These are phyloP conservation scores for Strobilomyces echinocephalus DNA, from an alignment of 768 basidiomycete species.

Conservation along the genomic window DNA sequence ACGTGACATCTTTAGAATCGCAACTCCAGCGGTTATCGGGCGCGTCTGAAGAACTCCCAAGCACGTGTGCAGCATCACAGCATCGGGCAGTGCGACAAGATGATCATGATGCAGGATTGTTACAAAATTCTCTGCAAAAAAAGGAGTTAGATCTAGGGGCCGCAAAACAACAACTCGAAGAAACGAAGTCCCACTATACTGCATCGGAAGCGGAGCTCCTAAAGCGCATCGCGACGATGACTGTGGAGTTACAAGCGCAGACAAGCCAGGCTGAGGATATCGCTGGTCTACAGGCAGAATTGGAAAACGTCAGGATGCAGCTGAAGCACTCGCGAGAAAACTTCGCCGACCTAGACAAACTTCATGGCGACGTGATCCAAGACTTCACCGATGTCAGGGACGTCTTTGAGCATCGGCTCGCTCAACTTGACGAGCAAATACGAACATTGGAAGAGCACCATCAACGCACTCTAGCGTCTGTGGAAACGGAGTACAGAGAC, in stretches of 20 bases:
- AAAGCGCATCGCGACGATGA: slow-evolving; percentile 26
- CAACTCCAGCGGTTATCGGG: slow-evolving; percentile 12
- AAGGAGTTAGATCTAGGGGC: slow-evolving; percentile 33
- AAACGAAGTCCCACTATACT: slow-evolving; percentile 33
- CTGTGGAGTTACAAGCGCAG: slow-evolving; percentile 11
- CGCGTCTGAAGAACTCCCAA: neutral
- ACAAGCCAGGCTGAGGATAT: slow-evolving; percentile 16
- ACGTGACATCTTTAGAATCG: slow-evolving; percentile 14
- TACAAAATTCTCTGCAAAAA: slow-evolving; percentile 37
- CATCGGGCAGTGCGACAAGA: neutral
- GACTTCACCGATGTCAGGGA: slow-evolving; percentile 24
- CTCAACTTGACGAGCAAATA: slow-evolving; percentile 20
- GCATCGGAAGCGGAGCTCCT: slow-evolving; percentile 29
- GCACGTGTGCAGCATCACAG: neutral
- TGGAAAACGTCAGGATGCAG: slow-evolving; percentile 23
- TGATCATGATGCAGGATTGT: slow-evolving; percentile 29
- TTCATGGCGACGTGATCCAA: slow-evolving; percentile 21
- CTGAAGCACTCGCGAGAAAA: slow-evolving; percentile 20
- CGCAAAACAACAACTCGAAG: slow-evolving; percentile 31
- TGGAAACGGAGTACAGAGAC: slow-evolving; percentile 32
- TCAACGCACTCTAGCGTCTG: slow-evolving; percentile 14
- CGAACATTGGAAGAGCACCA: slow-evolving; percentile 27
- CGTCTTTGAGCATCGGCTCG: slow-evolving; percentile 31
- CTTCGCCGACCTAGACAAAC: slow-evolving; percentile 23
- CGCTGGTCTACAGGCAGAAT: slow-evolving; percentile 19